These are phyloP conservation scores for Pseudogymnoascus sp. DNA, from an alignment of 2,329 filamentous ascomycete genomes.

Conservation along the genomic window DNA sequence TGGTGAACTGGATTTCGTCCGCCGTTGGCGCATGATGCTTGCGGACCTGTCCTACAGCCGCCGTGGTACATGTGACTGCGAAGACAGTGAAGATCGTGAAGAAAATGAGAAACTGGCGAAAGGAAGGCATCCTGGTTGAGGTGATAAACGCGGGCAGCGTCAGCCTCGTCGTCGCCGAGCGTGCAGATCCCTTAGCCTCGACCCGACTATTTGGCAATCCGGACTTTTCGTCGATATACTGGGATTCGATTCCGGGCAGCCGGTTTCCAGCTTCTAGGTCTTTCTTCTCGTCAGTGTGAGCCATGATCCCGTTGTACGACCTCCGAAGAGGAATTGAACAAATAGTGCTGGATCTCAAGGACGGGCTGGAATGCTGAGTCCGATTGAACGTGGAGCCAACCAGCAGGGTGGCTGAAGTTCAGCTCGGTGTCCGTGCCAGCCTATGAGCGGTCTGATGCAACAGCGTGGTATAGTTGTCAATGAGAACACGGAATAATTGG, in stretches of 20 bases:
- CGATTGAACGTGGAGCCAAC: slow-evolving; percentile 2
- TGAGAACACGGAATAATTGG: neutral
- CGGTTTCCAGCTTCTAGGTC: neutral
- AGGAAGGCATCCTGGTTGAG: neutral
- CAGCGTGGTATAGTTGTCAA: neutral
- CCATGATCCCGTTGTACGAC: neutral
- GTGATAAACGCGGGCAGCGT: neutral
- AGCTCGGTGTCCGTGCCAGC: neutral
- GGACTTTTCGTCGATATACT: neutral
- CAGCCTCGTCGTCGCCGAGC: neutral
- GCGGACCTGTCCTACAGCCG: neutral
- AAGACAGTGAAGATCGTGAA: neutral
- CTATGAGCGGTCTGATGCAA: neutral
- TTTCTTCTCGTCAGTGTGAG: neutral
- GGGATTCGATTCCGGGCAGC: neutral
- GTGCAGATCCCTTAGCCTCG: neutral
- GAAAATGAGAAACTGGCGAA: neutral
- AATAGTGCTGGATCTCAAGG: neutral
- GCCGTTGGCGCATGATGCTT: neutral
- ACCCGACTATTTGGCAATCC: neutral
- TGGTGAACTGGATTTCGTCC: neutral
- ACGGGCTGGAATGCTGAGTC: slow-evolving; percentile 10
- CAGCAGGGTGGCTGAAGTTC: slow-evolving; percentile 1
- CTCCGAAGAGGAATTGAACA: neutral
- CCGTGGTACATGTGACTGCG: neutral